These are phyloP conservation scores for Apostasia shenzhenica DNA, from an alignment of 106 monocot genomes.

Conservation along the genomic window DNA sequence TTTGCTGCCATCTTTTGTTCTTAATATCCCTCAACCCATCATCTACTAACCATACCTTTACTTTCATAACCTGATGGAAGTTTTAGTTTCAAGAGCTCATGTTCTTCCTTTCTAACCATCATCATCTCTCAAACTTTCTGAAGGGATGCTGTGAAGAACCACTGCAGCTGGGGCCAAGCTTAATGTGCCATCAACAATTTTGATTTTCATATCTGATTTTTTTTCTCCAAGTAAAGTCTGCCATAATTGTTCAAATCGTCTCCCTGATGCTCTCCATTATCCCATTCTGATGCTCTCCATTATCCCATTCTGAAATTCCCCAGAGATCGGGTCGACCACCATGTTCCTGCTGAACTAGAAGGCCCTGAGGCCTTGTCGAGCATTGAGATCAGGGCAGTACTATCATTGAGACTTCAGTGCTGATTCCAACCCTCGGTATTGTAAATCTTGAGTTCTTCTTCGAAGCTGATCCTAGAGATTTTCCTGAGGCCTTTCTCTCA, in stretches of 20 bases:
- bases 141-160: constrained; percentile 34
- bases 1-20: constrained; percentile 36
- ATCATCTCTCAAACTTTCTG: constrained; percentile 26
- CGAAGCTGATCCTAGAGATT: too few relatives aligned
- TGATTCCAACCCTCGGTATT: too few relatives aligned
- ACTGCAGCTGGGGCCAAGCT: constrained; percentile 45
- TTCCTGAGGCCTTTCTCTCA: too few relatives aligned
- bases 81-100: constrained; percentile 32
- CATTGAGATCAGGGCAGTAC: too few relatives aligned
- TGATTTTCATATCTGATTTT: constrained; percentile 27
- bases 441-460: too few relatives aligned
- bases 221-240: constrained; percentile 21
- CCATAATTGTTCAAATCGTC: constrained; percentile 38
- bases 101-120: constrained; percentile 22
- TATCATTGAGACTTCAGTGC: too few relatives aligned
- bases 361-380: too few relatives aligned
- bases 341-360: too few relatives aligned
- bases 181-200: constrained; percentile 46
- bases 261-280: constrained; percentile 4
- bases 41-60: constrained; percentile 67
- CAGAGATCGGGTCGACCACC: too few relatives aligned
- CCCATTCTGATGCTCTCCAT: too few relatives aligned
- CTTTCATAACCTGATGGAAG: constrained; percentile 23
- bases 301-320: too few relatives aligned
- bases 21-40: constrained; percentile 33